These are phyloP conservation scores for Podospora pseudopauciseta DNA, from an alignment of 495 filamentous ascomycete species.

Conservation along the genomic window DNA sequence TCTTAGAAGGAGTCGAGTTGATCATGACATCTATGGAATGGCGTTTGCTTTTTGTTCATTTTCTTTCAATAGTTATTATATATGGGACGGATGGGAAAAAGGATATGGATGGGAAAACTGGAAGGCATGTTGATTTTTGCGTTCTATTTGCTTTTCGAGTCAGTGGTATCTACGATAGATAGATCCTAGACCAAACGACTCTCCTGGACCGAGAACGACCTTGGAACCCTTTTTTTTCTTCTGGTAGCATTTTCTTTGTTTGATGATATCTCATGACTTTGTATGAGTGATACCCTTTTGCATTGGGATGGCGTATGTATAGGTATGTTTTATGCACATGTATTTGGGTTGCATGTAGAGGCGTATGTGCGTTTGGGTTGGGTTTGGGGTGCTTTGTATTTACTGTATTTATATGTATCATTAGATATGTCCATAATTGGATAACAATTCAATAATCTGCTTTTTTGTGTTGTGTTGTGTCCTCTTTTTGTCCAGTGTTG, in stretches of 20 bases:
- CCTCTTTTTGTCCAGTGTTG: too few species aligned
- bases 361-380: neutral
- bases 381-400: neutral
- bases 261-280: neutral
- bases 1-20: constrained; percentile 37
- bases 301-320: neutral
- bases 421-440: neutral
- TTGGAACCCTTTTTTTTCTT: neutral
- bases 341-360: neutral
- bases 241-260: neutral
- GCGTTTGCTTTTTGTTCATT: constrained; percentile 5
- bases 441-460: neutral
- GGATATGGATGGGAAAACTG: neutral
- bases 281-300: neutral
- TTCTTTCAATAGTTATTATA: constrained; percentile 5
- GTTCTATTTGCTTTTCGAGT: neutral
- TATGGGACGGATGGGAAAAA: constrained; percentile 15
- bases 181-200: neutral
- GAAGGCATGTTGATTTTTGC: constrained; percentile 3
- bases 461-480: too few species aligned
- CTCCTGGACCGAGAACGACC: neutral
- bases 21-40: constrained; percentile 8
- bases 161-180: neutral
- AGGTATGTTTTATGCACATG: neutral
- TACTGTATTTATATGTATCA: neutral